These are phyloP conservation scores for Thalia dealbata DNA, from an alignment of 176 grass and related monocot species.

Conservation along the genomic window DNA sequence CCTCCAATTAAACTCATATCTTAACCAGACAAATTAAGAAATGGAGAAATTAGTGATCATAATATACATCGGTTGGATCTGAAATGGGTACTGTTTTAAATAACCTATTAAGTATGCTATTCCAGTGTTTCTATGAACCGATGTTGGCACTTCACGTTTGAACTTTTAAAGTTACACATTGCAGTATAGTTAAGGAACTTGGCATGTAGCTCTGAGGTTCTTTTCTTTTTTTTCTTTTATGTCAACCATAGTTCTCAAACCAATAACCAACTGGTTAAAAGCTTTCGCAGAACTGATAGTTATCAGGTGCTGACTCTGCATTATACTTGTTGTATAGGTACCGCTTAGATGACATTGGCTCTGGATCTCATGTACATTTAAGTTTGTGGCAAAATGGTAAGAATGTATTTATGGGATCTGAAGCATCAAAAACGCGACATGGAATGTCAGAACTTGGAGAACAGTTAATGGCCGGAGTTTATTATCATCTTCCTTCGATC, in stretches of 20 bases:
- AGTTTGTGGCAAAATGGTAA: constrained; percentile 73
- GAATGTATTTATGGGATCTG: constrained; percentile 88
- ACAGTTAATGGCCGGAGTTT: constrained; percentile 83
- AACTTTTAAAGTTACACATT: too few relatives aligned
- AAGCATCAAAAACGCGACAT: constrained; percentile 32
- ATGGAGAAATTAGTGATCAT: background rate
- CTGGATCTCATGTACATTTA: constrained; percentile 91
- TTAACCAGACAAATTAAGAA: too few relatives aligned
- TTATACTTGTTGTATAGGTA: constrained; percentile 38
- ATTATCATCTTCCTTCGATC: constrained; percentile 78
- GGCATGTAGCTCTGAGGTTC: too few relatives aligned
- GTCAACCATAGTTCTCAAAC: too few relatives aligned
- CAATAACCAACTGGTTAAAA: too few relatives aligned
- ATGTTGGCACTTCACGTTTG: background rate
- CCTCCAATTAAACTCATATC: background rate
- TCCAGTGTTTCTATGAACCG: background rate
- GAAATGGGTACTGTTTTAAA: background rate
- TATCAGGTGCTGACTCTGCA: background rate
- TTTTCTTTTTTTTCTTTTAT: too few relatives aligned
- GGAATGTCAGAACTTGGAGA: constrained; percentile 83
- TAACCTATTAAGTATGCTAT: background rate
- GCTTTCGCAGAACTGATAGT: too few relatives aligned
- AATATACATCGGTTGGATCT: background rate
- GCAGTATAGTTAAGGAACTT: too few relatives aligned
- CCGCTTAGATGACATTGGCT: constrained; percentile 78